A percentile compares a stretch with the other conserved stretches of the same genome.
Conservation (phyloP, 257 asterid genomes). For the Nicotiana paniculata region DNA sequence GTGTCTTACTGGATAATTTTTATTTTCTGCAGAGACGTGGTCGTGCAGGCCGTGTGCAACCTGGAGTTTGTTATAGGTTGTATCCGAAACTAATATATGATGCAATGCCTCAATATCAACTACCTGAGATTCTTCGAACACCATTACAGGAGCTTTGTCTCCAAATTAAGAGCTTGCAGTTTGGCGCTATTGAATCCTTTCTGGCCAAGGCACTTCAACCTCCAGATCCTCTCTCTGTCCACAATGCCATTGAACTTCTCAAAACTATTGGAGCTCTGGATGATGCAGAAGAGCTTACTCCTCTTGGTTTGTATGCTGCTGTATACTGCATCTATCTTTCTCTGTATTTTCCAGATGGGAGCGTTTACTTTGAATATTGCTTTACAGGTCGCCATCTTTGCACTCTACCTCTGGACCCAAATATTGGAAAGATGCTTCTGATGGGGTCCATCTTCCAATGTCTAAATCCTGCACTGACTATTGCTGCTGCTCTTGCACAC, state of each 20-base stretch:
- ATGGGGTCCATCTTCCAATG: conserved; percentile 96
- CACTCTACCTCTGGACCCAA: conserved; percentile 93
- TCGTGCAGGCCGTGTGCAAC: conserved; percentile 97
- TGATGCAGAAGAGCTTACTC: conserved; percentile 87
- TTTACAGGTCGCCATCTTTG: conserved; percentile 76
- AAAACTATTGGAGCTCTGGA: conserved; percentile 90
- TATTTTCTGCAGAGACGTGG: conserved; percentile 75
- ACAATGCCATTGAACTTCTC: conserved; percentile 91
- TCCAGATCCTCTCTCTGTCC: conserved; percentile 83
- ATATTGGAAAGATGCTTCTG: conserved; percentile 97
- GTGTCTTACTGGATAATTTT: conserved; percentile 3
- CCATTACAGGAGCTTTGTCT: conserved; percentile 97
- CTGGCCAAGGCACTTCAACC: conserved; percentile 93
- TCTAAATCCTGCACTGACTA: conserved; percentile 84
- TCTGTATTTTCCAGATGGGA: not conserved
- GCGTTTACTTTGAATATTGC: not conserved
- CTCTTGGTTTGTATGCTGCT: conserved; percentile 59
- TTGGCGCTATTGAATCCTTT: conserved; percentile 61
- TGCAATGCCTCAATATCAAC: conserved; percentile 86
- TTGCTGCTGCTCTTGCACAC: conserved; percentile 95
- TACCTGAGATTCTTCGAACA: conserved; percentile 97
- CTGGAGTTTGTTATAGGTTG: conserved; percentile 90
- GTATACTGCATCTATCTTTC: conserved; percentile 11
- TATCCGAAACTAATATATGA: conserved; percentile 79
- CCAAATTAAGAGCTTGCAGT: conserved; percentile 85